Conservation (phyloP, 805 yeast species). For the Starmerella ratchasimensis region DNA sequence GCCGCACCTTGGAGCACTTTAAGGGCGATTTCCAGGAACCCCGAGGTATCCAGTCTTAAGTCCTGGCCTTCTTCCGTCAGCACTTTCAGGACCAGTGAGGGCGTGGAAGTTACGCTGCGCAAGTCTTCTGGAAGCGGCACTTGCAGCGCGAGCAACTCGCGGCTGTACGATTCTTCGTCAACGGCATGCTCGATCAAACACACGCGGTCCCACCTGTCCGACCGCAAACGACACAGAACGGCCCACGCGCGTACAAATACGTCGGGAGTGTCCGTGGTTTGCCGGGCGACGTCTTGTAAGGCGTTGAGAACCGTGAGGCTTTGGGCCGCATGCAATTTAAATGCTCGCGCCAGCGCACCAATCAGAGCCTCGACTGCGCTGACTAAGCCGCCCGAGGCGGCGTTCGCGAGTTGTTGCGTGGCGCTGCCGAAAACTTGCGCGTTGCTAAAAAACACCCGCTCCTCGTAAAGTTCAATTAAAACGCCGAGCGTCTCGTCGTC, state of each 20-base stretch:
- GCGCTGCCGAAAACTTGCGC: constrained; percentile 5
- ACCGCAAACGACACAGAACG: constrained; percentile 17
- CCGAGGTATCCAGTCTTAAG: constrained; percentile 30
- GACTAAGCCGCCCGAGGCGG: constrained; percentile 1
- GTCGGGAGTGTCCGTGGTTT: constrained; percentile 7
- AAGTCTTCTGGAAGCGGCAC: constrained; percentile 30
- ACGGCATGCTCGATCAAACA: constrained; percentile 15
- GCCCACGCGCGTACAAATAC: constrained; percentile 18
- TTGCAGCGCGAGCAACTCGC: constrained; percentile 22
- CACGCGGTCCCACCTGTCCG: constrained; percentile 13
- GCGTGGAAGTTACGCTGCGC: constrained; percentile 25
- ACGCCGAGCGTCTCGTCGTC: constrained; percentile 8
- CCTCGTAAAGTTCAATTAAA: constrained; percentile 12
- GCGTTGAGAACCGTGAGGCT: constrained; percentile 7
- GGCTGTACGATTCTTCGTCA: constrained; percentile 16
- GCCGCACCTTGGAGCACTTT: constrained; percentile 37
- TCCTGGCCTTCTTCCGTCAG: neutral
- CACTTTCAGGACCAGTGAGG: constrained; percentile 23
- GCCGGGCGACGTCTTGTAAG: constrained; percentile 9
- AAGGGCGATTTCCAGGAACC: constrained; percentile 36
- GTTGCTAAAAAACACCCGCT: constrained; percentile 8
- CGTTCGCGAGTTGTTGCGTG: constrained; percentile 7
- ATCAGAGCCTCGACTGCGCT: constrained; percentile 10
- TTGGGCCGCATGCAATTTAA: constrained; percentile 3
- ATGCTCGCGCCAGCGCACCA: constrained; percentile 7